Evolutionary conservation across 164 flowering plant species (phyloP), one percentile per base, ranked within the genome.

Genomic region (Aristolochia contorta): DNA sequence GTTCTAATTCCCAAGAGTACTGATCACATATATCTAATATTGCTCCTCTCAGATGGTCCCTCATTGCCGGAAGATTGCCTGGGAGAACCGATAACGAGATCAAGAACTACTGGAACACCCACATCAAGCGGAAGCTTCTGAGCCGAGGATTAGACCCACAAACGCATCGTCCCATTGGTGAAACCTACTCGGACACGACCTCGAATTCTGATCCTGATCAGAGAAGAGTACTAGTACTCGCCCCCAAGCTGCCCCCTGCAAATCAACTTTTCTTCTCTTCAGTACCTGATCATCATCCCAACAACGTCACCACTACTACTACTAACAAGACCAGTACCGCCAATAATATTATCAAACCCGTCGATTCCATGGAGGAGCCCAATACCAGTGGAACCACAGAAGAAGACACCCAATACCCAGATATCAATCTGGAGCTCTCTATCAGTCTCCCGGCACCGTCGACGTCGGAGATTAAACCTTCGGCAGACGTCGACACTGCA

Each of bases 41-140:
- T n/a, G n/a, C n/a, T n/a, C n/a, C n/a, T 24, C 21, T 18, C 37
- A 81, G 85, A 58, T 81, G 85, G 85, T 81, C 85, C 10, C 64
- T 81, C n/a, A 81, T 81, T 56, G 85, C 85, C 5, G 83, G 80
- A 63, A 57, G 79, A 46, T 71, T 81, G 30, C 81, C 82, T 0
- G 84, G 84, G 69, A 76, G 84, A 72, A 80, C 84, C 6, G 84
- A 80, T 45, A 80, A 80, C 52, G 84, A 80, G 74, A 80, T 80
- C 56, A 80, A 80, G 77, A 80, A 80, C 55, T 80, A 80, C 58
- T 80, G 84, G 84, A 80, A 80, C 71, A 80, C 84, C 4, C 80
- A 78, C 56, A 78, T 80, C 55, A 80, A 78, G 55, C 62, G 80
- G 23, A 81, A 81, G 73, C 77, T 81, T 2, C 12, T 81, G 55